Conservation (phyloP, 306 rosid genomes). For the Purshia tridentata region DNA sequence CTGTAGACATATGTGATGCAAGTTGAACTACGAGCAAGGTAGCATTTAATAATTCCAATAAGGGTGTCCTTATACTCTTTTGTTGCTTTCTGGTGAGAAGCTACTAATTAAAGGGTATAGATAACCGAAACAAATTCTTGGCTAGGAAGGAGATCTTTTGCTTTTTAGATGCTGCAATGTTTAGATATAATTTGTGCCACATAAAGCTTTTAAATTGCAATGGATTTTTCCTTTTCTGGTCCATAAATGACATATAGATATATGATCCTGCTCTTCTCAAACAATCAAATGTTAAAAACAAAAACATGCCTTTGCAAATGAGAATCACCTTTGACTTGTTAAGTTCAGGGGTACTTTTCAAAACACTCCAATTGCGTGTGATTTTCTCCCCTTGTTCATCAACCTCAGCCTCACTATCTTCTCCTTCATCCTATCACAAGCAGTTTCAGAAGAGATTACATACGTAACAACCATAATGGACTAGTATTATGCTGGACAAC, state of each 20-base stretch:
- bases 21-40: neutral
- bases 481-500: conserved; percentile 5
- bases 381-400: conserved; percentile 61
- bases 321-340: conserved; percentile 67
- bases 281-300: neutral
- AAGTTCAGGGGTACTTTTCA: conserved; percentile 73
- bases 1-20: neutral
- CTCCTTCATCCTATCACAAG: conserved; percentile 66
- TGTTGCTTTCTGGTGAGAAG: no score
- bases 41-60: neutral
- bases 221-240: neutral
- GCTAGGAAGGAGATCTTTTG: neutral
- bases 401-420: conserved; percentile 66
- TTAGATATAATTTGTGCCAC: neutral
- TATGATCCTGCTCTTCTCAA: neutral
- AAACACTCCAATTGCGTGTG: conserved; percentile 84
- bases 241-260: neutral
- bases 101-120: no score
- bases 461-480: conserved; percentile 20
- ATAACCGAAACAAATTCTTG: no score
- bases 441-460: conserved; percentile 16
- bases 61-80: no score
- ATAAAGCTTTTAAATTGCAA: neutral
- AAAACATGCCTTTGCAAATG: conserved; percentile 9
- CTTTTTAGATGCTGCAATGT: neutral